Conservation (phyloP, 306 rosid species). For the Lathyrus tuberosus region DNA sequence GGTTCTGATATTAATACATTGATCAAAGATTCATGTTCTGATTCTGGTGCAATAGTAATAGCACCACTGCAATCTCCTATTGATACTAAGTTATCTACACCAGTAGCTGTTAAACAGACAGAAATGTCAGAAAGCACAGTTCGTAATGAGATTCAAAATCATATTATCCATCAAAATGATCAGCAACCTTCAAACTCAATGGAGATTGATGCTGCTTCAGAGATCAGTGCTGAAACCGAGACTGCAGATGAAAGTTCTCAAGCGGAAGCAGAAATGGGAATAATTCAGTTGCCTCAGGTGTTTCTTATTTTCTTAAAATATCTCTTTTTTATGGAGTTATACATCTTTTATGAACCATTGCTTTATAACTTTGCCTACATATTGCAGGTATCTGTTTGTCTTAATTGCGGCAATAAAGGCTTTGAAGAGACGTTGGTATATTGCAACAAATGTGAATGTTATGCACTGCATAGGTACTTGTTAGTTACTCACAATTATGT, state of each 20-base stretch:
- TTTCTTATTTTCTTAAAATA: constrained; percentile 11
- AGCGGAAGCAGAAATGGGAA: constrained; percentile 4
- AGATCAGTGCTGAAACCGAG: background rate
- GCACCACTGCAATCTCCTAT: background rate
- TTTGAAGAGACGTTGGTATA: constrained; percentile 37
- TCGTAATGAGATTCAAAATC: constrained; percentile 8
- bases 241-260: constrained; percentile 3
- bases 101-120: background rate
- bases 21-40: background rate
- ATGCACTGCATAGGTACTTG: constrained; percentile 46
- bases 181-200: constrained; percentile 1
- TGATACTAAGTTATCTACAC: background rate
- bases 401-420: constrained; percentile 40
- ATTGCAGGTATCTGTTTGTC: constrained; percentile 47
- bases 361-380: constrained; percentile 1
- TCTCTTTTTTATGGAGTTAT: background rate
- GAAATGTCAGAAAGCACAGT: background rate
- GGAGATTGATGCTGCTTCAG: constrained; percentile 15
- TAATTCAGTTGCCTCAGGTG: constrained; percentile 26
- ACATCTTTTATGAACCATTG: constrained; percentile 1
- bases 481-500: background rate
- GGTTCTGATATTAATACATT: constrained; percentile 3
- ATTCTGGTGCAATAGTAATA: background rate
- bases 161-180: background rate
- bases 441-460: constrained; percentile 41